Base-by-base conservation (phyloP, 106 monocot species). In the Posidonia australis region DNA sequence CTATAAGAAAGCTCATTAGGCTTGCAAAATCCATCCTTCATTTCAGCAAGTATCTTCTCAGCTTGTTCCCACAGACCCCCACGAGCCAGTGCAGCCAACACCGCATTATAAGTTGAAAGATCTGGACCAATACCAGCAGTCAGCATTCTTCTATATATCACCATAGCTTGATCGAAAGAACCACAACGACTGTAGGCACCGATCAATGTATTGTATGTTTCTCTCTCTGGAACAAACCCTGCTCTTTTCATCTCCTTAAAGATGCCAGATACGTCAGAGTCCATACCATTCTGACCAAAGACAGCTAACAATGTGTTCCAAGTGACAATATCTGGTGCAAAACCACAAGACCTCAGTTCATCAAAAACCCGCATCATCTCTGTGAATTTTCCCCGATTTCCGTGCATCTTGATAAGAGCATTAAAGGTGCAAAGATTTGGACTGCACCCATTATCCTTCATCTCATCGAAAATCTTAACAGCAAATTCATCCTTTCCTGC, bases 221-320 rank as follows among this genome's bases (percentile, higher is more conserved):
- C 85, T 58, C 98, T 87, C 72, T 91, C 91, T 5, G 98, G 98
- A 26, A 98, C 75, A 77, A 83, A 98, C 7, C 98, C 98, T 11
- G 98, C 87, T 51, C 79, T 84, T 73, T 87, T 98, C 98, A 98
- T 98, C 76, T 98, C 98, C 77, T 91, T 98, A 58, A 98, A 98
- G 19, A 98, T 75, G 44, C 83, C 80, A 0, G 82, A 81, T 0
- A 98, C 80, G 70, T 98, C 91, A 0, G 82, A 64, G 5, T 83
- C 85, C 85, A 88, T 80, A 19, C 87, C 91, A 63, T 88, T 88
- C 66, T 91, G 98, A 31, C 98, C 91, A 70, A 98, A 91, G 57
- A 98, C 90, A 1, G 91, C 78, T 27, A 98, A 66, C 32, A 98
- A 68, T 2, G 91, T 85, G 63, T 98, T 98, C 98, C 98, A 98